Evolutionary conservation across 495 filamentous ascomycete species (phyloP), one percentile per base, ranked within the genome.

Genomic region (Neurospora sp.): DNA sequence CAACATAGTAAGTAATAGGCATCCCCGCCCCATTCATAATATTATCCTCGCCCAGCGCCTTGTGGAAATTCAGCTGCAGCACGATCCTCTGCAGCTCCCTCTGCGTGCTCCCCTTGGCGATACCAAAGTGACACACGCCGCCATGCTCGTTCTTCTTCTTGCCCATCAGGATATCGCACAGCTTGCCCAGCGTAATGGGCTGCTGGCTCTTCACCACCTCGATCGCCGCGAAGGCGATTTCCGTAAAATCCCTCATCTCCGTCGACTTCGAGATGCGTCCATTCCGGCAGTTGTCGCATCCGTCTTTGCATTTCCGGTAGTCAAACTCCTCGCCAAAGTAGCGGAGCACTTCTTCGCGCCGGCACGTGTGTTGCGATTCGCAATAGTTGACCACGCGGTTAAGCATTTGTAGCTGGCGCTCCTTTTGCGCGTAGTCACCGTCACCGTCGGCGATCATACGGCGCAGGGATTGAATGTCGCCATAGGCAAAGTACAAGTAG

Each of bases 281-380:
- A 3, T 90, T 92, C 54, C 84, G 88, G 85, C 96, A 99, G 74
- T 96, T 97, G 78, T 98, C 96, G 82, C 96, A 99, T 10, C 85
- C 86, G 39, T 82, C 79, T 34, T 89, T 85, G 81, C 96, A 99
- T 45, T 92, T 84, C 13, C 90, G 87, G 48, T 84, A 84, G 10
- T 87, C 83, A 78, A 97, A 98, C 5, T 83, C 79, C 80, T 99
- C 96, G 42, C 91, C 93, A 82, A 99, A 99, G 79, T 99, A 98
- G 5, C 87, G 88, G 34, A 99, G 88, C 24, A 99, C 89, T 80
- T 98, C 92, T 2, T 92, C 92, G 54, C 96, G 86, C 43, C 96
- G 88, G 78, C 96, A 99, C 74, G 96, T 92, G 73, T 87, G 90
- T 73, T 85, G 86, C 81, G 97, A 97, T 77, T 97, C 93, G 82